Conservation (phyloP, 2,329 filamentous ascomycete genomes). For the Trichoderma brevicompactum region DNA sequence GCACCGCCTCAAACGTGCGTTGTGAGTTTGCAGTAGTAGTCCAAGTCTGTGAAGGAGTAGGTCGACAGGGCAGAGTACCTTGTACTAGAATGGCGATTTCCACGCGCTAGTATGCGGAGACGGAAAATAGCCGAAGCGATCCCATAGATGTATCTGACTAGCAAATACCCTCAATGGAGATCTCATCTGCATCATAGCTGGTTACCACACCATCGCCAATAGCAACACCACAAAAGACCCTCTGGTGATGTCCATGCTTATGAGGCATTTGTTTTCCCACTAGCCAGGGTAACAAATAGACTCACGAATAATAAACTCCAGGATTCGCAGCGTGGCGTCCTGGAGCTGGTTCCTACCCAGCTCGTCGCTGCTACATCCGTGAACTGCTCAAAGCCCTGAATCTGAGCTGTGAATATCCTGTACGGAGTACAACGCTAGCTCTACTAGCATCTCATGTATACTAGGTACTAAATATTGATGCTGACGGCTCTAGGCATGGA, state of each 20-base stretch:
- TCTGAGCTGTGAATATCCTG: not conserved
- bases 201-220: not conserved
- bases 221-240: not conserved
- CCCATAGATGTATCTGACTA: not conserved
- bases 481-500: not conserved
- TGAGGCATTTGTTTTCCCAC: constrained; percentile 13
- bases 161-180: not conserved
- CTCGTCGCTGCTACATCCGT: not conserved
- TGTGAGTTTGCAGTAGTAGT: too few relatives aligned
- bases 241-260: constrained; percentile 1
- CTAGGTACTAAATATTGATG: not conserved
- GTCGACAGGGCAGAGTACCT: too few relatives aligned
- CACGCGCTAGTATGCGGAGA: not conserved
- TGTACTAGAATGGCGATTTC: not conserved
- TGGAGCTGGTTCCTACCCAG: not conserved
- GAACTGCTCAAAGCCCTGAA: not conserved
- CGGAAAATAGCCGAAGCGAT: not conserved
- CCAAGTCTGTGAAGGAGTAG: too few relatives aligned
- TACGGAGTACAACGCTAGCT: not conserved
- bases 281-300: not conserved
- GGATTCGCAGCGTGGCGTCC: not conserved
- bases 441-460: not conserved
- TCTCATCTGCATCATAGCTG: not conserved
- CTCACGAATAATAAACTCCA: constrained; percentile 4
- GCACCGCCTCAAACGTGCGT: too few relatives aligned